Percentiles rank a stretch among this genome's conserved stretches.
These are phyloP conservation scores for Chaetomiaceae sp. DNA, from an alignment of 2,329 filamentous ascomycete species.

Conservation along the genomic window DNA sequence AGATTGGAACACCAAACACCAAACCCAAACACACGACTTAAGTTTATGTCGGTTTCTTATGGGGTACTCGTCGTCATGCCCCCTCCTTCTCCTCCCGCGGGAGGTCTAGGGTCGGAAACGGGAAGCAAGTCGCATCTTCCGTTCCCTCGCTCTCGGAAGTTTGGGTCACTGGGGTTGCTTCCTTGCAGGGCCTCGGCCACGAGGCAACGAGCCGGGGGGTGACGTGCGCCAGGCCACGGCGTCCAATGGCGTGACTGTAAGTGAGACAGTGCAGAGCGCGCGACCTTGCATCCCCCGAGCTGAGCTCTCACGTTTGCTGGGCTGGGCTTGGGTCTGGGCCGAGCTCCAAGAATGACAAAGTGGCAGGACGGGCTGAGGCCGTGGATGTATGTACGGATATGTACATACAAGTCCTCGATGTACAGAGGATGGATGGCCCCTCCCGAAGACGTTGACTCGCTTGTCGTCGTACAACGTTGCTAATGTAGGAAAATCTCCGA, in stretches of 20 bases:
- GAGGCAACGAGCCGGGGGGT: background rate
- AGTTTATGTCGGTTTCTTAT: too few relatives aligned
- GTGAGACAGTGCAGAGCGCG: background rate
- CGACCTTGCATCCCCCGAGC: too few relatives aligned
- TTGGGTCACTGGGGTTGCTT: background rate
- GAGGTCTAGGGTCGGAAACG: background rate
- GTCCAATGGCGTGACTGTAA: background rate
- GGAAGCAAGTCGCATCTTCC: background rate
- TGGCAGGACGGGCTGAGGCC: too few relatives aligned
- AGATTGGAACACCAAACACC: too few relatives aligned
- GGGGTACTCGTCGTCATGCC: too few relatives aligned
- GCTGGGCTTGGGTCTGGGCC: too few relatives aligned
- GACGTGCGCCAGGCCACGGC: background rate
- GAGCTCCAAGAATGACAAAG: too few relatives aligned
- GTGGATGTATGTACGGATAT: too few relatives aligned
- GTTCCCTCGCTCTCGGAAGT: background rate
- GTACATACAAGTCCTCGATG: too few relatives aligned
- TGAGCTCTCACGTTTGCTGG: too few relatives aligned
- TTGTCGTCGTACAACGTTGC: background rate
- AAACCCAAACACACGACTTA: too few relatives aligned
- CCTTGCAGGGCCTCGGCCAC: slow-evolving; percentile 1
- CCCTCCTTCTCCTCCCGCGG: background rate
- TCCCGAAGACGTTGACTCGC: background rate
- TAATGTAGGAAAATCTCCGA: slow-evolving; percentile 6
- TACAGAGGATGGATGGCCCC: background rate